A percentile compares a stretch with the other conserved stretches of the same genome.
Conservation (phyloP, 495 filamentous ascomycete genomes). For the Jackrogersella minutella region DNA sequence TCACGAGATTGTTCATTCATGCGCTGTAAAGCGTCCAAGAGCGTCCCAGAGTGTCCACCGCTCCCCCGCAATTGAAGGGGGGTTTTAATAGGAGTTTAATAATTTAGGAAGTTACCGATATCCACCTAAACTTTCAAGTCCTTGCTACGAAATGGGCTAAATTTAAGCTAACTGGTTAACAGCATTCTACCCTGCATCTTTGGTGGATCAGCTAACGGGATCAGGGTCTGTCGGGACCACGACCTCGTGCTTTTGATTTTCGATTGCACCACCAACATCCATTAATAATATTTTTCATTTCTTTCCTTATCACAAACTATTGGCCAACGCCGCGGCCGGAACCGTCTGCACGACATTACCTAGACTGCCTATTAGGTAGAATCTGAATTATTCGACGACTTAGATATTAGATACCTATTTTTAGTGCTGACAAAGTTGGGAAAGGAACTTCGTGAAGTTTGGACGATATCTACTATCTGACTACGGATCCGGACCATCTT, state of each 20-base stretch:
- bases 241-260: constrained; percentile 9
- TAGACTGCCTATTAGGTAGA: too few relatives aligned
- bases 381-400: constrained; percentile 24
- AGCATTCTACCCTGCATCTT: too few relatives aligned
- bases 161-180: too few relatives aligned
- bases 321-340: constrained; percentile 18
- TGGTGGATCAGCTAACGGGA: too few relatives aligned
- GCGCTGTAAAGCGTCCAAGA: constrained; percentile 2
- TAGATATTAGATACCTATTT: neutral
- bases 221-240: too few relatives aligned
- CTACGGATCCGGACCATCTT: too few relatives aligned
- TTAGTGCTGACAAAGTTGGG: neutral
- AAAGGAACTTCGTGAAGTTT: neutral
- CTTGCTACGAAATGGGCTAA: too few relatives aligned
- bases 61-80: constrained; percentile 32
- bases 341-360: constrained; percentile 21
- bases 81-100: constrained; percentile 16
- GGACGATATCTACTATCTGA: too few relatives aligned
- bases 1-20: constrained; percentile 36
- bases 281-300: neutral
- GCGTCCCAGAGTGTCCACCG: too few relatives aligned
- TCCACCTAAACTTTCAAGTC: too few relatives aligned
- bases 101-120: too few relatives aligned
- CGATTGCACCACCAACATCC: constrained; percentile 21
- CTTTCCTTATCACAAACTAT: constrained; percentile 6